Evolutionary conservation across 192 early-diverging fungal genomes (phyloP).

Genomic region (Piromyces finnis): DNA sequence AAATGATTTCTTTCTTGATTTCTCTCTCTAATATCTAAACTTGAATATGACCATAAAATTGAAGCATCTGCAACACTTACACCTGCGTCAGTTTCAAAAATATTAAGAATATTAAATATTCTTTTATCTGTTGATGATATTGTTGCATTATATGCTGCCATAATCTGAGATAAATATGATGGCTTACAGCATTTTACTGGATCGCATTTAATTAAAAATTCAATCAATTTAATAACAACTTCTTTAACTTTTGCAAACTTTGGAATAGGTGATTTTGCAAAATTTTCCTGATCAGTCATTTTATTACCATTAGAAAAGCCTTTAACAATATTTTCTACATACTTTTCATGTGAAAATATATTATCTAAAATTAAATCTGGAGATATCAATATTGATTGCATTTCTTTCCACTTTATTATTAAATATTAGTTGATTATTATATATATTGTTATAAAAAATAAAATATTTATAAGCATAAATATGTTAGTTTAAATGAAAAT

Average conservation of each 20-base stretch:
- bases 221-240: background rate
- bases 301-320: background rate
- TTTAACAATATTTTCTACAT: background rate
- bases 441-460: too few species aligned
- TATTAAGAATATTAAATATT: constrained; percentile 27
- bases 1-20: constrained; percentile 14
- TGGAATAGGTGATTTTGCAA: background rate
- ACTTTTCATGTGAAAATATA: background rate
- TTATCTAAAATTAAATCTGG: background rate
- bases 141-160: background rate
- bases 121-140: background rate
- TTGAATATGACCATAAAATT: constrained; percentile 32
- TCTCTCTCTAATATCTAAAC: constrained; percentile 8
- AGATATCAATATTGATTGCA: background rate
- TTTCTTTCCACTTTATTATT: background rate
- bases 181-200: background rate
- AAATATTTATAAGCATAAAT: too few species aligned
- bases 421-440: too few species aligned
- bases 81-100: constrained; percentile 33
- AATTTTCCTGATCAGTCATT: background rate
- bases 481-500: too few species aligned
- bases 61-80: constrained; percentile 36
- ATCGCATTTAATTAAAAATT: background rate
- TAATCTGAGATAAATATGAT: background rate
- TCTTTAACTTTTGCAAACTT: background rate